Conservation (phyloP, 352 stramenopile genomes). For the Globisporangium alternatum region DNA sequence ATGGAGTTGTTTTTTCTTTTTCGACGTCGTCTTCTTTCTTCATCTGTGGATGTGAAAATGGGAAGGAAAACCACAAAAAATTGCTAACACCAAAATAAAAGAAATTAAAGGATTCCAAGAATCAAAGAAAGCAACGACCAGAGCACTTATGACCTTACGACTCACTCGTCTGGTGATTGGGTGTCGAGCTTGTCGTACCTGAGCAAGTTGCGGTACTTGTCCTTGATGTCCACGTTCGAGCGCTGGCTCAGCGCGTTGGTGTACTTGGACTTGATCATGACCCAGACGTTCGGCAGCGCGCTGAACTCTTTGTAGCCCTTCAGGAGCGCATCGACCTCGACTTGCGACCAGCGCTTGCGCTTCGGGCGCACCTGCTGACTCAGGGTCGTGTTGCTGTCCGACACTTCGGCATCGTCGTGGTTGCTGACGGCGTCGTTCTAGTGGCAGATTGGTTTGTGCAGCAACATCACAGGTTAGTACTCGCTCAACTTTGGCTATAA, state of each 20-base stretch:
- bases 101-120: conserved; percentile 8
- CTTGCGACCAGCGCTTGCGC: conserved; percentile 45
- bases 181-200: conserved; percentile 31
- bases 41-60: conserved; percentile 8
- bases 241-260: conserved; percentile 38
- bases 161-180: conserved; percentile 4
- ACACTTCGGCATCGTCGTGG: conserved; percentile 12
- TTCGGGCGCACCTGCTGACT: conserved; percentile 20
- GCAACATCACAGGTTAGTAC: too few relatives aligned
- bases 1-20: conserved; percentile 12
- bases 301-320: conserved; percentile 57
- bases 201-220: conserved; percentile 80
- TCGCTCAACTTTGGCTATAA: background rate
- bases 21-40: conserved; percentile 7
- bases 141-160: background rate
- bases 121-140: background rate
- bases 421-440: background rate
- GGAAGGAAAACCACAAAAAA: conserved; percentile 3
- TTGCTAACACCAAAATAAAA: conserved; percentile 14
- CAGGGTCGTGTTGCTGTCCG: conserved; percentile 6
- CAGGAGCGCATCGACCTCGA: conserved; percentile 55
- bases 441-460: background rate
- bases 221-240: conserved; percentile 78
- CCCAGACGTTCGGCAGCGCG: conserved; percentile 53
- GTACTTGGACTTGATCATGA: conserved; percentile 66